Base-by-base conservation (phyloP, 2,329 filamentous ascomycete species). In the Metarhizium humberi region DNA sequence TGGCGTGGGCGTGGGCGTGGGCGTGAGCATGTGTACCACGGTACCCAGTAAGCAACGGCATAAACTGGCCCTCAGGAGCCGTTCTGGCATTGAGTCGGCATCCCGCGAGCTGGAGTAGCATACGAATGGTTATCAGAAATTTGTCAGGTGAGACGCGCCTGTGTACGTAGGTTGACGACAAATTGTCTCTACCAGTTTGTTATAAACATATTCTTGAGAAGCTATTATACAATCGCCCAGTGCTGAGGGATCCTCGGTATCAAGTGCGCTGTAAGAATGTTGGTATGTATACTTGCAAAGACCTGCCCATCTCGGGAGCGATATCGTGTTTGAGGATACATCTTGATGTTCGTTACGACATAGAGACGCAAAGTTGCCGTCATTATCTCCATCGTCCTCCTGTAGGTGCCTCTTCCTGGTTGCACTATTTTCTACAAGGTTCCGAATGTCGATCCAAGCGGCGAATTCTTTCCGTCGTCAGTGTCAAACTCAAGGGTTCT, bases 361-460 rank as follows among this genome's bases (percentile, higher is more conserved):
- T 20, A 25, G 16, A 45, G 42, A 18, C 42, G 16, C 16, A 16
- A 25, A 7, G n/a, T 4, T 45, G n/a, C 42, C 18, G 18, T 4
- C n/a, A 11, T 45, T 1, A 20, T 45, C 7, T 25, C 18, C 10
- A 20, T 34, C 2, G 18, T 45, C 42, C 16, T 45, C 16, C n/a
- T 18, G 6, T 13, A 13, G 42, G 18, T 20, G 7, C 8, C 4
- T 45, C 42, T 45, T 20, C 18, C 18, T 10, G 7, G 42, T 7
- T 25, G 16, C 18, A 25, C 6, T 16, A 18, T 20, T 16, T 45
- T 20, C 45, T 29, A 16, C 54, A 56, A 43, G 55, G 52, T 47
- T 54, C 52, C 18, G 51, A 51, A 38, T 49, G 52, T 54, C 55
- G 40, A 30, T 56, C 8, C 30, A 46, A 38, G 5, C 47, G 47